A percentile compares a stretch with the other conserved stretches of the same genome.
Conservation (phyloP, 805 yeast species). For the Clavispora phyllophila region DNA sequence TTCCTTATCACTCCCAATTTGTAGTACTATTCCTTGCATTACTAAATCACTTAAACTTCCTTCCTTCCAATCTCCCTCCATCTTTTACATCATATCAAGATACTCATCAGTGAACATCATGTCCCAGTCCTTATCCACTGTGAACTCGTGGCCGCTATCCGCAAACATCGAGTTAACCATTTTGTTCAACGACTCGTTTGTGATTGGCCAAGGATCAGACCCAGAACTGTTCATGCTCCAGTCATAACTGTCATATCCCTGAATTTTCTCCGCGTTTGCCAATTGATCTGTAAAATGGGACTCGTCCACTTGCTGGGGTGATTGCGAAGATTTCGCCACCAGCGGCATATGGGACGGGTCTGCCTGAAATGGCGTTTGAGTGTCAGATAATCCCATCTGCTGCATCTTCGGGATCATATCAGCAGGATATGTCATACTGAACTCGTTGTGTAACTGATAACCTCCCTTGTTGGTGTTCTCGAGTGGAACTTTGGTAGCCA, state of each 20-base stretch:
- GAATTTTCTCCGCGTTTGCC: not conserved
- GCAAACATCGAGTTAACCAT: conserved; percentile 9
- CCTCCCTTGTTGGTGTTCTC: not conserved
- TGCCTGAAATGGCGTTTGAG: not conserved
- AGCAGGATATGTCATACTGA: not conserved
- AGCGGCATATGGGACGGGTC: not conserved
- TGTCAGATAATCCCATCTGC: not conserved
- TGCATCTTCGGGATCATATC: not conserved
- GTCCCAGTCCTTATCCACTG: not conserved
- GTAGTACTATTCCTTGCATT: too few species aligned
- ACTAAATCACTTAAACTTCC: too few species aligned
- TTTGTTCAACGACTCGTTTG: not conserved
- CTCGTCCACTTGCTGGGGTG: not conserved
- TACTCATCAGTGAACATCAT: conserved; percentile 1
- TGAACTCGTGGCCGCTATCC: conserved; percentile 12
- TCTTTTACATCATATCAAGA: not conserved
- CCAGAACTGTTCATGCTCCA: not conserved
- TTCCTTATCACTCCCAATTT: too few species aligned
- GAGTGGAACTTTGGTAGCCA: not conserved
- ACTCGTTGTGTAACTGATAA: not conserved
- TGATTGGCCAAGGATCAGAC: not conserved
- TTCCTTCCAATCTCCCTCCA: too few species aligned
- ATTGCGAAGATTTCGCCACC: too few species aligned
- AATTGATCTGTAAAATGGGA: not conserved
- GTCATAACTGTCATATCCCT: not conserved